Evolutionary conservation across 805 yeast genomes (phyloP).

Genomic region (Barnettozyma wickerhamii): DNA sequence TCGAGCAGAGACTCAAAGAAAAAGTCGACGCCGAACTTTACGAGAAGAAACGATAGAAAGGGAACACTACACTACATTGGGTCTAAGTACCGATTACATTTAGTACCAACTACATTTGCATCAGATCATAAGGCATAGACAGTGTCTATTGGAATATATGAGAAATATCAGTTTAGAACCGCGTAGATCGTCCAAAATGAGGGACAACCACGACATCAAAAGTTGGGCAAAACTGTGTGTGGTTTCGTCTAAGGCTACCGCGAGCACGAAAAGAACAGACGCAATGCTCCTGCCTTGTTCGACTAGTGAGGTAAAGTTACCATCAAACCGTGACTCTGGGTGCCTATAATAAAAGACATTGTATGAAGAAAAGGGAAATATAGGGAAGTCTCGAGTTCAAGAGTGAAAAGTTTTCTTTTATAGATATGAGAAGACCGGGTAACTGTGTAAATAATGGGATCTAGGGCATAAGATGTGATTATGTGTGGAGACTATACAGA

Average conservation of each 20-base stretch:
- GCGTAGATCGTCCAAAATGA: slow-evolving; percentile 55
- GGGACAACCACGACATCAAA: slow-evolving; percentile 33
- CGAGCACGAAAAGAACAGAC: slow-evolving; percentile 70
- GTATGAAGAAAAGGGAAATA: slow-evolving; percentile 11
- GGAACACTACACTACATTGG: too few relatives aligned
- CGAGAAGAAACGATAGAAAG: slow-evolving; percentile 13
- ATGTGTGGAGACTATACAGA: too few relatives aligned
- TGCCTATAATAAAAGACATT: slow-evolving; percentile 49
- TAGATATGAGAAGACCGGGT: background rate
- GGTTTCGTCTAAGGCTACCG: slow-evolving; percentile 74
- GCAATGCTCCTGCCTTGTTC: slow-evolving; percentile 23
- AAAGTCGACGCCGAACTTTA: slow-evolving; percentile 53
- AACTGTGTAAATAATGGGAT: background rate
- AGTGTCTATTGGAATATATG: slow-evolving; percentile 2
- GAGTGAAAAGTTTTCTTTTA: slow-evolving; percentile 9
- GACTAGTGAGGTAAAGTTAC: slow-evolving; percentile 27
- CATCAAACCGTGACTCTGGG: slow-evolving; percentile 59
- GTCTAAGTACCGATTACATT: too few relatives aligned
- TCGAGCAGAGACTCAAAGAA: slow-evolving; percentile 58
- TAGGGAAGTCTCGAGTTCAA: background rate
- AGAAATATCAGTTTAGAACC: slow-evolving; percentile 66
- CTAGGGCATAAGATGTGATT: background rate
- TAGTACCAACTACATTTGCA: too few relatives aligned
- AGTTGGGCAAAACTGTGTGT: slow-evolving; percentile 47
- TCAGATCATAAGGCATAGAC: too few relatives aligned